A percentile compares a stretch with the other conserved stretches of the same genome.
These are phyloP conservation scores for Xylaria curta DNA, from an alignment of 495 filamentous ascomycete genomes.

Conservation along the genomic window DNA sequence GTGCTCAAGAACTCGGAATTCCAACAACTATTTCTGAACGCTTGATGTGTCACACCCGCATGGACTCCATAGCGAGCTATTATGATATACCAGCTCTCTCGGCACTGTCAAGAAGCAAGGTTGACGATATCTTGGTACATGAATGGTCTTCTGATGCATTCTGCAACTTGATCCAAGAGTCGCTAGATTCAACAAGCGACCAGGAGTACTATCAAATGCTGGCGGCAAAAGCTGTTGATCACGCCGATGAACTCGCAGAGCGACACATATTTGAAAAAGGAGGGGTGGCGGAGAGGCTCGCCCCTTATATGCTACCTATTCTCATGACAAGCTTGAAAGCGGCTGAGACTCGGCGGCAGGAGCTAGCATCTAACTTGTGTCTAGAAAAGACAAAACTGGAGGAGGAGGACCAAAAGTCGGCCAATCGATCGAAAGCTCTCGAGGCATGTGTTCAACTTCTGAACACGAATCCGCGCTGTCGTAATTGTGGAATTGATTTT, in stretches of 20 bases:
- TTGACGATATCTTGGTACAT: too few relatives aligned
- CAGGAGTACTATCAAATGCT: not conserved
- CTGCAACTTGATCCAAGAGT: not conserved
- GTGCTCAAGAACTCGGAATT: not conserved
- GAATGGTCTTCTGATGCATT: not conserved
- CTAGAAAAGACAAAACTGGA: not conserved
- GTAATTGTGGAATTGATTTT: constrained; percentile 2
- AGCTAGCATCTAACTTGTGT: not conserved
- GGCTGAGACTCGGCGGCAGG: not conserved
- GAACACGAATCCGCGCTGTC: not conserved
- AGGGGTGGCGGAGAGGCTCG: not conserved
- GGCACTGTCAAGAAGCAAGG: not conserved
- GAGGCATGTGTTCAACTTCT: not conserved
- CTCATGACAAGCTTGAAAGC: not conserved
- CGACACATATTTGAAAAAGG: not conserved
- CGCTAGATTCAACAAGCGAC: not conserved
- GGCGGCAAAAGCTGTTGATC: not conserved
- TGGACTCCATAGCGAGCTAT: constrained; percentile 5
- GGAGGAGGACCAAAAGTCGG: not conserved
- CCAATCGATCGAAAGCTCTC: not conserved
- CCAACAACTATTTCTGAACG: not conserved
- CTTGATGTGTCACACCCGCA: not conserved
- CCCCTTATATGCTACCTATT: not conserved
- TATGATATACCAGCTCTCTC: not conserved
- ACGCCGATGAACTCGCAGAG: not conserved